These are phyloP conservation scores for Marasmius fiardii DNA, from an alignment of 1,284 basidiomycete genomes.

Conservation along the genomic window DNA sequence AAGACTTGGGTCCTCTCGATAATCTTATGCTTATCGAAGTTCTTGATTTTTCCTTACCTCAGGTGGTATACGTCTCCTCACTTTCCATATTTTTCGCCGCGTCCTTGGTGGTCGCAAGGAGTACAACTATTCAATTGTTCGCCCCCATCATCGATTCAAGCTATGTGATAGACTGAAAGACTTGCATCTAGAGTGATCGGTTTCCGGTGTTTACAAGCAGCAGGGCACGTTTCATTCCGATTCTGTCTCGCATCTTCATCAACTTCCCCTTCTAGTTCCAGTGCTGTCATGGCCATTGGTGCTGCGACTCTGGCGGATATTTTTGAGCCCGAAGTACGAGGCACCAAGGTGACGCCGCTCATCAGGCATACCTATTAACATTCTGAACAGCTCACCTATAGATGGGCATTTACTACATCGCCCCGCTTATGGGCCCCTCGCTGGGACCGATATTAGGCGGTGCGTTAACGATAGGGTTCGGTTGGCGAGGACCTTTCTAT, in stretches of 20 bases:
- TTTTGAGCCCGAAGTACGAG: slow-evolving; percentile 76
- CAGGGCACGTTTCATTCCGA: slow-evolving; percentile 40
- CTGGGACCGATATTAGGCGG: slow-evolving; percentile 76
- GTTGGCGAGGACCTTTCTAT: slow-evolving; percentile 82
- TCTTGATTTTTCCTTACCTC: background rate
- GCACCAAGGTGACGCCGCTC: slow-evolving; percentile 44
- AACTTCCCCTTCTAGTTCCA: slow-evolving; percentile 46
- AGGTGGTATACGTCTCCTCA: slow-evolving; percentile 69
- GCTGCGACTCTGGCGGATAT: slow-evolving; percentile 83
- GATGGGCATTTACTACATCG: slow-evolving; percentile 76
- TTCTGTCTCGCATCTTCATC: background rate
- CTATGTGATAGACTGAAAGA: slow-evolving; percentile 1
- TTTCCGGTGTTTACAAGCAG: slow-evolving; percentile 68
- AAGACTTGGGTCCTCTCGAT: slow-evolving; percentile 16
- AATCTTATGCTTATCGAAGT: background rate
- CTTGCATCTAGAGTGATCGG: slow-evolving; percentile 55
- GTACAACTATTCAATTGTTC: slow-evolving; percentile 51
- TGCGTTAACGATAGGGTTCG: slow-evolving; percentile 61
- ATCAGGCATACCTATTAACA: slow-evolving; percentile 13
- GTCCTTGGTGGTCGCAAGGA: slow-evolving; percentile 61
- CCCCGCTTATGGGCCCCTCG: slow-evolving; percentile 58
- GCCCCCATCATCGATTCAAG: slow-evolving; percentile 14
- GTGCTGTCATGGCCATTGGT: slow-evolving; percentile 75
- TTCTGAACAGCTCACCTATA: slow-evolving; percentile 15
- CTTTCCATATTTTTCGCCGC: slow-evolving; percentile 59